Conservation (phyloP, 1,284 basidiomycete species). For the Ganoderma leucocontextum region DNA sequence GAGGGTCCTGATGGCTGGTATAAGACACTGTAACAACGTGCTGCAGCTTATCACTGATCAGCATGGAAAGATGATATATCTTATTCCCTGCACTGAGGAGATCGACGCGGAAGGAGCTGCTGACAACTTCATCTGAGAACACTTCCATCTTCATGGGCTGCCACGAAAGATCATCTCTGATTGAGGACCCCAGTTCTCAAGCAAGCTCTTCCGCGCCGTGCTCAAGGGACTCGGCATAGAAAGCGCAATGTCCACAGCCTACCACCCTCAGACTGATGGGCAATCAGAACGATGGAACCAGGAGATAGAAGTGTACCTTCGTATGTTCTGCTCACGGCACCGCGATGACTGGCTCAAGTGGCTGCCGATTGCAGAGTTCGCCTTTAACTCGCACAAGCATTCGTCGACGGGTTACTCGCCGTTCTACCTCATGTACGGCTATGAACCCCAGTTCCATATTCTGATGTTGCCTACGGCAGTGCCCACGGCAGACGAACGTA, state of each 20-base stretch:
- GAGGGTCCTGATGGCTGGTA: no score
- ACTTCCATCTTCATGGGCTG: slow-evolving; percentile 37
- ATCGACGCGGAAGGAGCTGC: slow-evolving; percentile 22
- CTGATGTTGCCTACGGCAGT: neutral
- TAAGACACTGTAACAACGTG: no score
- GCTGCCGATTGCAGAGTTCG: slow-evolving; percentile 9
- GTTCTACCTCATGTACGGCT: neutral
- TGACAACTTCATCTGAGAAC: slow-evolving; percentile 14
- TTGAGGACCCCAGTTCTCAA: slow-evolving; percentile 46
- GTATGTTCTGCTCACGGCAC: slow-evolving; percentile 16
- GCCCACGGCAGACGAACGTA: no score
- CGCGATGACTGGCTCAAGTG: slow-evolving; percentile 13
- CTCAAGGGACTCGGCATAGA: slow-evolving; percentile 19
- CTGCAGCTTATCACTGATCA: slow-evolving; percentile 32
- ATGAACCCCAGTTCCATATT: neutral
- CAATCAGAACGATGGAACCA: slow-evolving; percentile 43
- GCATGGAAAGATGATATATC: slow-evolving; percentile 19
- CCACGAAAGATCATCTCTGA: slow-evolving; percentile 46
- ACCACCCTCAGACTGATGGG: slow-evolving; percentile 43
- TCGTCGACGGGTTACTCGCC: neutral
- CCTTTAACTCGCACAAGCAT: neutral
- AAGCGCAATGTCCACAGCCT: slow-evolving; percentile 34
- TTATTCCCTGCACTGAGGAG: slow-evolving; percentile 14
- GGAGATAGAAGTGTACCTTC: slow-evolving; percentile 37
- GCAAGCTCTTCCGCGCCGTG: slow-evolving; percentile 17